A percentile compares a stretch with the other conserved stretches of the same genome.
These are phyloP conservation scores for Staphylotrichum longicolle DNA, from an alignment of 495 filamentous ascomycete genomes.

Conservation along the genomic window DNA sequence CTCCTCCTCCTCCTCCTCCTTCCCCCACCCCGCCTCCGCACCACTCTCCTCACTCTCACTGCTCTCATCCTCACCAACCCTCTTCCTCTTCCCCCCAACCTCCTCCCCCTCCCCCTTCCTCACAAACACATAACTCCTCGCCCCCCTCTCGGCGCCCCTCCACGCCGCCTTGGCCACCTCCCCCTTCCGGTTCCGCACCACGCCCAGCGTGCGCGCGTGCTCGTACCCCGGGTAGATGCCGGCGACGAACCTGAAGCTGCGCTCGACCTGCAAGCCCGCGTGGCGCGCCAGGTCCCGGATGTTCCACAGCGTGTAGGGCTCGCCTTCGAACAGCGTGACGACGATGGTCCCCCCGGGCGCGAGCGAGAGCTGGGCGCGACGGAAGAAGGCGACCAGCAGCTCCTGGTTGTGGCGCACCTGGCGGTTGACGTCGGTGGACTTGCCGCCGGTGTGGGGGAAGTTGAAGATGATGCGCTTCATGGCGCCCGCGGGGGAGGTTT, in stretches of 20 bases:
- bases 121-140: slow-evolving; percentile 77
- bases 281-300: slow-evolving; percentile 80
- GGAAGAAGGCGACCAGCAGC: slow-evolving; percentile 80
- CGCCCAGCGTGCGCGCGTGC: slow-evolving; percentile 84
- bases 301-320: slow-evolving; percentile 95
- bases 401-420: slow-evolving; percentile 93
- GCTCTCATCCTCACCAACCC: slow-evolving; percentile 34
- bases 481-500: slow-evolving; percentile 32
- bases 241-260: slow-evolving; percentile 75
- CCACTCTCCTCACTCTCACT: slow-evolving; percentile 25
- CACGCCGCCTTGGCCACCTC: slow-evolving; percentile 51
- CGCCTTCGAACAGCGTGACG: slow-evolving; percentile 85
- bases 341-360: slow-evolving; percentile 64
- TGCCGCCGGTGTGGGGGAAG: slow-evolving; percentile 93
- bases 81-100: slow-evolving; percentile 40
- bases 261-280: slow-evolving; percentile 67
- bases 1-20: slow-evolving; percentile 14
- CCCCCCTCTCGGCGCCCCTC: slow-evolving; percentile 74
- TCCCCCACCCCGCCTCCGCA: slow-evolving; percentile 16
- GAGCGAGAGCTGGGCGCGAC: slow-evolving; percentile 45
- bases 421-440: slow-evolving; percentile 86
- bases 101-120: slow-evolving; percentile 46
- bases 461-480: slow-evolving; percentile 88
- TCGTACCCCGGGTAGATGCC: slow-evolving; percentile 77
- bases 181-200: slow-evolving; percentile 60